A percentile compares a stretch with the other conserved stretches of the same genome.
Evolutionary conservation across 2,329 filamentous ascomycete species (phyloP).

Genomic region (Aspergillus sp.): DNA sequence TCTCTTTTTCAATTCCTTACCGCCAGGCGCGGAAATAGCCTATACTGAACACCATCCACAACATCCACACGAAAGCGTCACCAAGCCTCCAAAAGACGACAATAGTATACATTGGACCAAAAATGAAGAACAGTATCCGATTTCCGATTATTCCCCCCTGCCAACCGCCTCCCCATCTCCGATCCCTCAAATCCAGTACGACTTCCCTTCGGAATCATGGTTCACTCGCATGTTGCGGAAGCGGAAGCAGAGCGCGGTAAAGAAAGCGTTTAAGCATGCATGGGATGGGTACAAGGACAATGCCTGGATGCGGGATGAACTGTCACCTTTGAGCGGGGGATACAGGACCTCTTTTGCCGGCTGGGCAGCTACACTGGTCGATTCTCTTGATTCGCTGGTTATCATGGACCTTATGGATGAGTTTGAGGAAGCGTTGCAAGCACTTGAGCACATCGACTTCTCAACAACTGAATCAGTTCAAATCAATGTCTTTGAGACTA

Average conservation of each 20-base stretch:
- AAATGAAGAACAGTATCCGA: slow-evolving; percentile 71
- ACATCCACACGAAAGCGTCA: slow-evolving; percentile 14
- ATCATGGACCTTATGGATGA: slow-evolving; percentile 78
- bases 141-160: slow-evolving; percentile 68
- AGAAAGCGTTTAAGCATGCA: slow-evolving; percentile 70
- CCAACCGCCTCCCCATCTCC: slow-evolving; percentile 68
- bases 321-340: slow-evolving; percentile 68
- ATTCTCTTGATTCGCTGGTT: slow-evolving; percentile 78
- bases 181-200: slow-evolving; percentile 75
- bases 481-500: slow-evolving; percentile 89
- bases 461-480: slow-evolving; percentile 65
- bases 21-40: slow-evolving; percentile 19
- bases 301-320: slow-evolving; percentile 85
- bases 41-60: slow-evolving; percentile 15
- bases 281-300: slow-evolving; percentile 81
- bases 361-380: slow-evolving; percentile 85
- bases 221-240: slow-evolving; percentile 61
- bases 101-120: slow-evolving; percentile 65
- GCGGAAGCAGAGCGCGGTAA: slow-evolving; percentile 66
- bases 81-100: slow-evolving; percentile 9
- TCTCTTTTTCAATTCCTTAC: slow-evolving; percentile 23
- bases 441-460: slow-evolving; percentile 75
- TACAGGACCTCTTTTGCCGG: slow-evolving; percentile 83
- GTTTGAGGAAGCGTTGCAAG: slow-evolving; percentile 73
- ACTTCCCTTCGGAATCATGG: slow-evolving; percentile 64